A percentile compares a stretch with the other conserved stretches of the same genome.
Evolutionary conservation across 2,329 filamentous ascomycete genomes (phyloP).

Genomic region (Hypoxylon sp.): DNA sequence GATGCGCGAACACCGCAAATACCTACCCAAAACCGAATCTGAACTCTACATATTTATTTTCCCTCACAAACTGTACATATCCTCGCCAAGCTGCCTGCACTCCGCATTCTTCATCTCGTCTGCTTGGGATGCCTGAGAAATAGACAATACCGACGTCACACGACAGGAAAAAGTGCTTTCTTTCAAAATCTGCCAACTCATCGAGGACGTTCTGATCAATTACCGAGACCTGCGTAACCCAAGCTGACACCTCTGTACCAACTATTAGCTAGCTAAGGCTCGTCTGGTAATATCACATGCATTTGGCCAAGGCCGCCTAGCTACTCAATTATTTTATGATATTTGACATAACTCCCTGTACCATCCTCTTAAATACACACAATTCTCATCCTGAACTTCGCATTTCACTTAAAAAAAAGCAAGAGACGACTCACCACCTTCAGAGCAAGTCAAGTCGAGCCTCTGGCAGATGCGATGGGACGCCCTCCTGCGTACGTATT

Average conservation of each 20-base stretch:
- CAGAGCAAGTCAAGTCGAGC: constrained; percentile 4
- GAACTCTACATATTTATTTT: constrained; percentile 21
- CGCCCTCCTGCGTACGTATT: constrained; percentile 64
- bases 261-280: constrained; percentile 10
- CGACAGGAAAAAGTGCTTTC: constrained; percentile 20
- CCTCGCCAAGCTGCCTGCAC: constrained; percentile 16
- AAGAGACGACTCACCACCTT: neutral
- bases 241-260: constrained; percentile 2
- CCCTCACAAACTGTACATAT: constrained; percentile 19
- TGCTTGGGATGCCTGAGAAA: neutral
- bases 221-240: constrained; percentile 30
- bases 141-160: constrained; percentile 3
- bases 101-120: constrained; percentile 13
- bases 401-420: neutral
- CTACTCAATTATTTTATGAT: neutral
- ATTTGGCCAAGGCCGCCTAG: neutral
- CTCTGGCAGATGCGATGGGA: constrained; percentile 54
- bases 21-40: constrained; percentile 28
- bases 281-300: constrained; percentile 15
- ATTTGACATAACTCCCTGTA: neutral
- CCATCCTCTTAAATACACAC: neutral
- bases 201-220: constrained; percentile 23
- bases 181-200: constrained; percentile 19
- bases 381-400: neutral
- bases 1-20: constrained; percentile 26